These are phyloP conservation scores for Ceratobasidium sp. DNA, from an alignment of 1,284 basidiomycete species.

Conservation along the genomic window DNA sequence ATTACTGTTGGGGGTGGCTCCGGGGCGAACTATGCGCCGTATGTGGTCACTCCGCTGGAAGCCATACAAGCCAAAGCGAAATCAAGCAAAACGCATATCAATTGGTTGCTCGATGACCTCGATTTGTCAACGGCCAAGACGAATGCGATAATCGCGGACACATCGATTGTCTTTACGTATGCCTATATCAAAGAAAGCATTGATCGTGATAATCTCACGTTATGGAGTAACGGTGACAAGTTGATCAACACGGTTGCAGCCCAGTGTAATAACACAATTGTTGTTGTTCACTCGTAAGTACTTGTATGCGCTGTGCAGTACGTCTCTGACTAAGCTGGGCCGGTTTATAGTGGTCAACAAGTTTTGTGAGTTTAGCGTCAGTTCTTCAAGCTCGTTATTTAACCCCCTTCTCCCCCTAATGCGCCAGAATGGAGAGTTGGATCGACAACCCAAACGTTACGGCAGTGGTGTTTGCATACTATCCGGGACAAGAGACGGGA, in stretches of 20 bases:
- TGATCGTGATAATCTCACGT: constrained; percentile 53
- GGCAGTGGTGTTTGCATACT: constrained; percentile 41
- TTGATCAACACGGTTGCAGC: constrained; percentile 54
- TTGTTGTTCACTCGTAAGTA: constrained; percentile 60
- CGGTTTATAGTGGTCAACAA: constrained; percentile 14
- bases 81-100: constrained; percentile 50
- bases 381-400: constrained; percentile 51
- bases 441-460: constrained; percentile 65
- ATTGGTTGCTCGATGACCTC: constrained; percentile 54
- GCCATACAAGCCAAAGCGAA: constrained; percentile 53
- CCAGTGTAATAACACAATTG: constrained; percentile 58
- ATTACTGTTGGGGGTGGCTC: constrained; percentile 17
- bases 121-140: constrained; percentile 45
- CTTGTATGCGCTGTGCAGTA: not conserved
- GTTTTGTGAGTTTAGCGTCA: constrained; percentile 14
- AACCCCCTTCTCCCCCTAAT: constrained; percentile 43
- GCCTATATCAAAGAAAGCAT: constrained; percentile 51
- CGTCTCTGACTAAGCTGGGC: not conserved
- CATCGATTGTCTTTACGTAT: constrained; percentile 52
- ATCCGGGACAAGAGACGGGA: constrained; percentile 55
- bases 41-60: constrained; percentile 55
- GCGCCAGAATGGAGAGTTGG: constrained; percentile 63
- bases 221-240: constrained; percentile 55
- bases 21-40: constrained; percentile 52
- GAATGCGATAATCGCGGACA: constrained; percentile 46